Evolutionary conservation across 768 basidiomycete genomes (phyloP).

Genomic region (Dioszegia crocea): DNA sequence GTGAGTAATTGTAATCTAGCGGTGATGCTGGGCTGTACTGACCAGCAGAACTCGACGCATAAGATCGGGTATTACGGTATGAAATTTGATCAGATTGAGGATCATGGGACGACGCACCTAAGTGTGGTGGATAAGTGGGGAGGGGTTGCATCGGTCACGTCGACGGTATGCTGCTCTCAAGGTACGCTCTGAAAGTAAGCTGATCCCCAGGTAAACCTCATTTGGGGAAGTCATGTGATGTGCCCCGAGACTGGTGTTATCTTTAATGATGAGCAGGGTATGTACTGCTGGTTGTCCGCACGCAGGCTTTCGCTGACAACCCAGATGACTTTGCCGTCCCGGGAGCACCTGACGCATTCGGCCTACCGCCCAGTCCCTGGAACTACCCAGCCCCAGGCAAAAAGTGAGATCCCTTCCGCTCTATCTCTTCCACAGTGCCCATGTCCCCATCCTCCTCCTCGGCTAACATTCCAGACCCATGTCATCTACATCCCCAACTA

Average conservation of each 20-base stretch:
- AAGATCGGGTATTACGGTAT: constrained; percentile 77
- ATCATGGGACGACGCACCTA: constrained; percentile 93
- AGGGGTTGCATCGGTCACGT: constrained; percentile 77
- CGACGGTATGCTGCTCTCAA: constrained; percentile 54
- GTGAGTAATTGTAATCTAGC: constrained; percentile 55
- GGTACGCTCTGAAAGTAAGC: background rate
- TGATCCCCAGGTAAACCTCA: constrained; percentile 74
- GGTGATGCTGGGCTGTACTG: background rate
- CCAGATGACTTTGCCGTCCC: constrained; percentile 86
- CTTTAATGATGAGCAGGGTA: constrained; percentile 73
- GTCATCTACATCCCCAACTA: constrained; percentile 76
- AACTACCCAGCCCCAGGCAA: constrained; percentile 87
- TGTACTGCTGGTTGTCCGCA: too few relatives aligned
- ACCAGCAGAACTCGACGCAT: constrained; percentile 70
- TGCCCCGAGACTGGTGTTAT: constrained; percentile 84
- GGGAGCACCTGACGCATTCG: constrained; percentile 72
- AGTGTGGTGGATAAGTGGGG: constrained; percentile 77
- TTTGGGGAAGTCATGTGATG: constrained; percentile 84
- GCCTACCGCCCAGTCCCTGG: constrained; percentile 48
- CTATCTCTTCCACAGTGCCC: too few relatives aligned
- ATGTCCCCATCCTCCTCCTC: background rate
- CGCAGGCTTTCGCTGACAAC: background rate
- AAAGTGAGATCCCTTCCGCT: constrained; percentile 44
- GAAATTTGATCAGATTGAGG: constrained; percentile 66
- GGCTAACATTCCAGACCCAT: constrained; percentile 57